phyloP scores from a whole-genome alignment of 108 stramenopile genomes.

The Craspedostauros australis region DNA sequence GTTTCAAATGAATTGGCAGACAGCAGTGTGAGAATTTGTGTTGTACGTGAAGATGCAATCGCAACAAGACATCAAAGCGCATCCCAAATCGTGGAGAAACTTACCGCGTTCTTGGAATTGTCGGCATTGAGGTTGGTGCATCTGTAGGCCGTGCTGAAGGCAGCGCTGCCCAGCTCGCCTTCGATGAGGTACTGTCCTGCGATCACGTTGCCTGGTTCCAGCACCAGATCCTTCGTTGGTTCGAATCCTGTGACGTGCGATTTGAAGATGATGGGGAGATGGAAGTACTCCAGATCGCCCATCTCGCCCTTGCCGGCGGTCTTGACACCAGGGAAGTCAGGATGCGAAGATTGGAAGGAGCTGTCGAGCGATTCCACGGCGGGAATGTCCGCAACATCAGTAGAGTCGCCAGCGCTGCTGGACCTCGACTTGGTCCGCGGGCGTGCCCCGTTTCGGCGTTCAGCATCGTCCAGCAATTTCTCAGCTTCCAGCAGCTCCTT shows the following conservation, averaged over 20 bases:
- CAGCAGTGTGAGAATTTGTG: neutral
- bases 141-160: slow-evolving; percentile 91
- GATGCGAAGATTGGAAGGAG: slow-evolving; percentile 5
- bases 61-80: neutral
- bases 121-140: slow-evolving; percentile 82
- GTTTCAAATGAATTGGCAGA: neutral
- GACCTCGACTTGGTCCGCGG: neutral
- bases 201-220: slow-evolving; percentile 74
- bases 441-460: slow-evolving; percentile 3
- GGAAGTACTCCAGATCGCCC: slow-evolving; percentile 77
- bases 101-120: neutral
- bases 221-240: slow-evolving; percentile 76
- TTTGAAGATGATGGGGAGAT: slow-evolving; percentile 79
- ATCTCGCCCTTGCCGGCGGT: slow-evolving; percentile 58
- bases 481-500: slow-evolving; percentile 70
- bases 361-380: slow-evolving; percentile 2
- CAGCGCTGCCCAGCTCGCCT: slow-evolving; percentile 89
- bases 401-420: neutral
- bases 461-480: slow-evolving; percentile 47
- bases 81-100: neutral
- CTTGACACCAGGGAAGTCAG: slow-evolving; percentile 67
- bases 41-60: neutral
- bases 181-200: slow-evolving; percentile 91
- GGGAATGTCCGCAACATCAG: slow-evolving; percentile 8
- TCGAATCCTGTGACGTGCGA: slow-evolving; percentile 87